Conservation (phyloP, 805 yeast species). For the Gaillardinia entomophila region DNA sequence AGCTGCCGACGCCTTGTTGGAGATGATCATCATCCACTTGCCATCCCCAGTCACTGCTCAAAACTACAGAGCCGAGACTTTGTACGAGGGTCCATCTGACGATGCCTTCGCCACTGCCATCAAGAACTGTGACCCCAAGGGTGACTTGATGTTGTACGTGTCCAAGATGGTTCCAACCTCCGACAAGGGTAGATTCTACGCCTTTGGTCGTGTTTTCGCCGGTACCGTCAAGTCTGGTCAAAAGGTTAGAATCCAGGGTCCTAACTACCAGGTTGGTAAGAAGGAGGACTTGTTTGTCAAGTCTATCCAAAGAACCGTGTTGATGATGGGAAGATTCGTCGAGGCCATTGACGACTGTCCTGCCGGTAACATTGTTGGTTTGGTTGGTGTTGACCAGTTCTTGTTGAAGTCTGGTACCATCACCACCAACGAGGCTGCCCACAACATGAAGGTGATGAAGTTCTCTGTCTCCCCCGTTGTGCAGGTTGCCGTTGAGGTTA, state of each 20-base stretch:
- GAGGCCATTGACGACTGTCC: constrained; percentile 99
- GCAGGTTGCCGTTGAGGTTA: constrained; percentile 98
- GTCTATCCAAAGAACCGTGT: constrained; percentile 97
- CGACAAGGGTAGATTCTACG: constrained; percentile 99
- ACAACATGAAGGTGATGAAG: constrained; percentile 99
- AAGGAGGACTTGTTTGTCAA: constrained; percentile 96
- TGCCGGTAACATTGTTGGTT: constrained; percentile 99
- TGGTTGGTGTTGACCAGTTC: constrained; percentile 99
- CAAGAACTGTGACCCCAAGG: constrained; percentile 97
- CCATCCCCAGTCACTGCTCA: constrained; percentile 99
- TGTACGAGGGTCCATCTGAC: constrained; percentile 97
- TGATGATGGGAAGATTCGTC: constrained; percentile 98
- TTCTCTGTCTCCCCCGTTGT: constrained; percentile 99
- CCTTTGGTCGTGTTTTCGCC: constrained; percentile 99
- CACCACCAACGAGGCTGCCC: constrained; percentile 93
- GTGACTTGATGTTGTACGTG: constrained; percentile 97
- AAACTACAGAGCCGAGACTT: constrained; percentile 97
- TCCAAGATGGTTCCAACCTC: constrained; percentile 99
- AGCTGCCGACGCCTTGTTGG: constrained; percentile 98
- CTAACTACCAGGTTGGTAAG: constrained; percentile 98
- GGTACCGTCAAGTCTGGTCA: constrained; percentile 99
- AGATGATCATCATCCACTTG: constrained; percentile 96
- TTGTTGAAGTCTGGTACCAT: constrained; percentile 98
- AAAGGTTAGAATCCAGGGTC: constrained; percentile 99
- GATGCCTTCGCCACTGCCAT: constrained; percentile 88